These are phyloP conservation scores for Termitomyces sp. DNA, from an alignment of 768 basidiomycete species.

Conservation along the genomic window DNA sequence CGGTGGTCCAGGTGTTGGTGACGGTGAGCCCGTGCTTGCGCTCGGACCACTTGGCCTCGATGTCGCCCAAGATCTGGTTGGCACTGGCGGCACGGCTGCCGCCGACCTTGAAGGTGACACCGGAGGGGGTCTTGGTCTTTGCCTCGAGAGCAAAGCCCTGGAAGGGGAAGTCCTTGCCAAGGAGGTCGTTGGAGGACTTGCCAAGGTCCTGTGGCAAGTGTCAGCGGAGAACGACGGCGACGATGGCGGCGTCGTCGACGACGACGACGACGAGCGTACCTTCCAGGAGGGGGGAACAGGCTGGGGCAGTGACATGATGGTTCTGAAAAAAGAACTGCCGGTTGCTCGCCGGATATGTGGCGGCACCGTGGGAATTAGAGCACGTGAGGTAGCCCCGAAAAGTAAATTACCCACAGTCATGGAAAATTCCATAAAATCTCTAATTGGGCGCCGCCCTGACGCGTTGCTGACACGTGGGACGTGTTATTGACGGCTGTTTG, in stretches of 20 bases:
- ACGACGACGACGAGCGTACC: conserved; percentile 35
- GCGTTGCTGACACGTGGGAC: conserved; percentile 13
- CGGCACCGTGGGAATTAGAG: conserved; percentile 15
- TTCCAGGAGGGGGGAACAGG: conserved; percentile 98
- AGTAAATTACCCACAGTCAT: background rate
- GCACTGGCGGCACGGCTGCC: conserved; percentile 74
- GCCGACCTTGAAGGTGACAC: conserved; percentile 90
- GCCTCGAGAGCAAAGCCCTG: conserved; percentile 67
- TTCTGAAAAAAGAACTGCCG: conserved; percentile 14
- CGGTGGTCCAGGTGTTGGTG: conserved; percentile 95
- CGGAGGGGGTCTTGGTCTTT: conserved; percentile 85
- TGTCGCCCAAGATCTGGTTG: conserved; percentile 75
- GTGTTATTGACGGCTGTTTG: conserved; percentile 31
- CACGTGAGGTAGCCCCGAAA: background rate
- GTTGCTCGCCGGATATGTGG: conserved; percentile 15
- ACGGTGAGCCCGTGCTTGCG: conserved; percentile 88
- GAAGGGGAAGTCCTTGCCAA: conserved; percentile 91
- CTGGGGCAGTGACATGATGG: conserved; percentile 82
- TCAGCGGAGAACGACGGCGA: conserved; percentile 1
- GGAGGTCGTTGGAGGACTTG: conserved; percentile 94
- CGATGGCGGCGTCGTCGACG: background rate
- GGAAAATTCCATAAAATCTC: background rate
- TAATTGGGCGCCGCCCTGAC: background rate
- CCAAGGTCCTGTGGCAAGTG: conserved; percentile 69
- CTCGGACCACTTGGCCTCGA: conserved; percentile 94